Base-by-base conservation (phyloP, 805 yeast genomes). In the Candida ipomoeae region DNA sequence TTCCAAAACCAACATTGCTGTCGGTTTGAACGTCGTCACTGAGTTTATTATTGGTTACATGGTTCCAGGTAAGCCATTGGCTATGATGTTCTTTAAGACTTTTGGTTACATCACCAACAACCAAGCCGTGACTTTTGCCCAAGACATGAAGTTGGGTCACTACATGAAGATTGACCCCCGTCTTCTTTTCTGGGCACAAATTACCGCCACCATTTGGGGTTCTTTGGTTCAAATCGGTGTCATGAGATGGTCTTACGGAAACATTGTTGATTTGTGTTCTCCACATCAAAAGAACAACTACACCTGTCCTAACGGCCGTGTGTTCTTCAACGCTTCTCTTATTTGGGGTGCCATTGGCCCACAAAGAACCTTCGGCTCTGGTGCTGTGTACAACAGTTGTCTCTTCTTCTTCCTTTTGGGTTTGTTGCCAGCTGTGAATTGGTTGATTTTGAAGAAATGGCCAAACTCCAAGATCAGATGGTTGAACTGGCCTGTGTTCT, bases 41-140 rank as follows among this genome's bases (percentile, higher is more conserved):
- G 77, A 72, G 55, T 70, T 71, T 54, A 68, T 72, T 46, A 56
- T 70, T 49, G 77, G 77, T 55, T 72, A 72, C 65, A 70, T 72
- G 73, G 53, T 71, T 48, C 76, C 77, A 53, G 80, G 80, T 53
- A 74, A 73, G 60, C 79, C 79, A 41, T 55, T 73, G 55, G 78
- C 77, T 26, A 73, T 70, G 69, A 69, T 77, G 75, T 69, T 74
- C 54, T 69, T 75, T 66, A 73, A 76, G 60, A 71, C 77, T 29
- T 76, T 64, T 52, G 79, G 79, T 42, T 77, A 71, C 64, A 77
- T 75, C 60, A 71, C 79, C 46, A 74, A 71, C 58, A 68, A 64
- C 52, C 81, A 77, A 61, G 80, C 78, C n/a, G 70, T 76, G 48
- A 64, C 72, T 17, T 71, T 69, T 62, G 77, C 82, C 45, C 74